phyloP scores from a whole-genome alignment of 495 filamentous ascomycete species.

The Margaritispora aquatica region DNA sequence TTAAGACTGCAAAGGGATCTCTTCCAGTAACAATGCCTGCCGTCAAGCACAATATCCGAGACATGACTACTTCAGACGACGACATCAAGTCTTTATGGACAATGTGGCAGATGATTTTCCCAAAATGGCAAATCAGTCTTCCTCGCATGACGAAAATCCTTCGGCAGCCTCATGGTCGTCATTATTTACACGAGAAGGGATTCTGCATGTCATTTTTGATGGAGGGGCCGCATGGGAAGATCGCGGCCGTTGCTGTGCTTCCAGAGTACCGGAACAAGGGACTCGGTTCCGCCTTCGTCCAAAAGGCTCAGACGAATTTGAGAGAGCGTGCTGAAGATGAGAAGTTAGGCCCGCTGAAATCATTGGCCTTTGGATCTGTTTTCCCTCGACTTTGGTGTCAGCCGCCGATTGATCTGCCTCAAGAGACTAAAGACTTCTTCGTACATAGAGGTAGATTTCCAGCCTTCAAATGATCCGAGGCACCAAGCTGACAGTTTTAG shows the following conservation, averaged over 20 bases:
- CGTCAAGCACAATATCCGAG: conserved; percentile 8
- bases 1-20: conserved; percentile 25
- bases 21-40: conserved; percentile 30
- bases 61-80: conserved; percentile 19
- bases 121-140: conserved; percentile 32
- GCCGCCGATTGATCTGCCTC: conserved; percentile 35
- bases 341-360: conserved; percentile 19
- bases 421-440: conserved; percentile 36
- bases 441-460: conserved; percentile 33
- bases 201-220: conserved; percentile 38
- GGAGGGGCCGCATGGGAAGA: conserved; percentile 18
- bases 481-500: not conserved
- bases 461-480: not conserved
- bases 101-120: conserved; percentile 37
- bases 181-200: conserved; percentile 37
- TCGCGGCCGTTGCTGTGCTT: conserved; percentile 33
- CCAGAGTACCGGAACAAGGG: conserved; percentile 34
- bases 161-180: conserved; percentile 22
- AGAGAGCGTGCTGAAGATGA: conserved; percentile 23
- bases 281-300: conserved; percentile 37
- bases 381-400: conserved; percentile 47
- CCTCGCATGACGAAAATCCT: conserved; percentile 29
- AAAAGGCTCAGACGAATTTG: conserved; percentile 26
- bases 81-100: conserved; percentile 29
- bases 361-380: conserved; percentile 30